phyloP scores from a whole-genome alignment of 768 basidiomycete genomes.

The Porphyrellus cyaneotinctus region DNA sequence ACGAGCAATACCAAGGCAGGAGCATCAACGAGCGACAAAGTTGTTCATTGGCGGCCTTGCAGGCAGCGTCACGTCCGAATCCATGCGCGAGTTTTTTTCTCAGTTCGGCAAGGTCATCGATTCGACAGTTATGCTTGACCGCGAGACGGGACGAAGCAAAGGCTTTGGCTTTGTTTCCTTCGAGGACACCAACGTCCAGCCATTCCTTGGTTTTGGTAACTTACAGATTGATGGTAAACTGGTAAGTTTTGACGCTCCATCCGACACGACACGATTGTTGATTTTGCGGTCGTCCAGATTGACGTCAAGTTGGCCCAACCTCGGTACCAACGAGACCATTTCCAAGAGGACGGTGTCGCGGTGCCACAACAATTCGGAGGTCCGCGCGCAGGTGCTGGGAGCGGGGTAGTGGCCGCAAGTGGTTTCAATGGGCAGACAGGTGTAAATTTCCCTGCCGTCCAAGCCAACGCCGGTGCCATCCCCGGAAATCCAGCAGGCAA shows the following conservation, averaged over 20 bases:
- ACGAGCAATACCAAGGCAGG: conserved; percentile 94
- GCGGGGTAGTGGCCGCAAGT: conserved; percentile 11
- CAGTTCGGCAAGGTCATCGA: conserved; percentile 96
- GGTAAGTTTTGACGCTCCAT: conserved; percentile 45
- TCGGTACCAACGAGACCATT: conserved; percentile 70
- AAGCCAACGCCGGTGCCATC: conserved; percentile 22
- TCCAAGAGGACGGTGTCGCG: conserved; percentile 40
- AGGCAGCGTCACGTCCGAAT: conserved; percentile 87
- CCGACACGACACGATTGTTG: not conserved
- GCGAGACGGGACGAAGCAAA: conserved; percentile 91
- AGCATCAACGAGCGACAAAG: conserved; percentile 90
- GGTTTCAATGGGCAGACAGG: conserved; percentile 32
- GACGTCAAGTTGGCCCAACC: conserved; percentile 97
- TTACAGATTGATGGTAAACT: conserved; percentile 93
- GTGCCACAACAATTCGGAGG: conserved; percentile 17
- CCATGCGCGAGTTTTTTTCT: conserved; percentile 88
- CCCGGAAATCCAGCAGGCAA: conserved; percentile 38
- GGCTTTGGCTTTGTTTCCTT: conserved; percentile 99
- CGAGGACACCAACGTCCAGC: conserved; percentile 85
- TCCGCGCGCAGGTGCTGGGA: conserved; percentile 9
- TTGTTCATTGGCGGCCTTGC: conserved; percentile 95
- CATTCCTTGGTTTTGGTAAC: conserved; percentile 83
- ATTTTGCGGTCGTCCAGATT: conserved; percentile 50
- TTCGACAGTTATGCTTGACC: conserved; percentile 98
- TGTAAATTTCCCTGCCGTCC: conserved; percentile 34